A percentile compares a stretch with the other conserved stretches of the same genome.
Evolutionary conservation across 2,329 filamentous ascomycete genomes (phyloP).

Genomic region (Calonectria pauciramosa): DNA sequence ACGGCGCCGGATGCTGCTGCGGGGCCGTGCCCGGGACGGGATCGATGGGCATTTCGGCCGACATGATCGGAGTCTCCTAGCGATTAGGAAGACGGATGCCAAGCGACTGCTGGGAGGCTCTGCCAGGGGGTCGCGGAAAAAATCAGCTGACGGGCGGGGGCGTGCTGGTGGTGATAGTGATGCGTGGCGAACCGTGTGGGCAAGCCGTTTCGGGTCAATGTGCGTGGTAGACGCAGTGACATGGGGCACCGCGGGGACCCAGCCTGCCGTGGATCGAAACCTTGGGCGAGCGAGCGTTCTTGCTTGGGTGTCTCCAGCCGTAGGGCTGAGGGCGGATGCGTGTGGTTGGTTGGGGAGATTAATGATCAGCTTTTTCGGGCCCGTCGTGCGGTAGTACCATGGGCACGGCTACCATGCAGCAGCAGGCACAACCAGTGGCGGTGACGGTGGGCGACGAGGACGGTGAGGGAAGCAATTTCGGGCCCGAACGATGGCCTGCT

Average conservation of each 20-base stretch:
- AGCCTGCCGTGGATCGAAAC: background rate
- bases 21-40: constrained; percentile 37
- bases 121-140: background rate
- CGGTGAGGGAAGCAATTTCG: constrained; percentile 14
- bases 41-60: constrained; percentile 38
- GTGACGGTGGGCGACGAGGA: constrained; percentile 4
- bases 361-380: constrained; percentile 10
- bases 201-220: constrained; percentile 1
- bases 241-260: constrained; percentile 7
- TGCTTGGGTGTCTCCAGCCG: constrained; percentile 15
- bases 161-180: constrained; percentile 2
- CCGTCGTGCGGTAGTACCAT: constrained; percentile 5
- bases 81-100: background rate
- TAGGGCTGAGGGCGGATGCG: constrained; percentile 20
- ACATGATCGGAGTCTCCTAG: constrained; percentile 3
- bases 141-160: constrained; percentile 12
- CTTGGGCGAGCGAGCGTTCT: background rate
- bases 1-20: constrained; percentile 39
- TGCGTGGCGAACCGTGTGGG: background rate
- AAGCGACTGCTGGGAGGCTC: constrained; percentile 9
- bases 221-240: constrained; percentile 2
- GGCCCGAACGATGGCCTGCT: constrained; percentile 1
- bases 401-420: background rate
- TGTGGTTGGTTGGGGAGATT: constrained; percentile 19
- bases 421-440: constrained; percentile 5